Evolutionary conservation across 164 flowering plant genomes (phyloP), one percentile per base, ranked within the genome.

Genomic region (Stephania cephalantha): DNA sequence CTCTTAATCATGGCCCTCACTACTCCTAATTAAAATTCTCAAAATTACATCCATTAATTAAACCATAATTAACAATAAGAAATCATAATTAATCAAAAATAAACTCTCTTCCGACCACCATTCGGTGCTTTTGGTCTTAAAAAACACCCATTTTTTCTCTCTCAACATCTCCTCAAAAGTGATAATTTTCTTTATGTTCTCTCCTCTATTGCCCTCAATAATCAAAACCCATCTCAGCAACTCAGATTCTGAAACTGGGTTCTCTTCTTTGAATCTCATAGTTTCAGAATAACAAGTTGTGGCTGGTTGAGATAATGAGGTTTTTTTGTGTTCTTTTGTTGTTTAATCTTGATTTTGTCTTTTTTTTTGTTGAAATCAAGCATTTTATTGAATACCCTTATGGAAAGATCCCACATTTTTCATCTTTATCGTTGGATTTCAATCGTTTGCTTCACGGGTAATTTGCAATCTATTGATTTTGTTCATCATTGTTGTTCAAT

Each of bases 211-310:
- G 7, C 18, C 9, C 66, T 61, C 22, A n/a, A 53, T 53, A 61
- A 61, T 61, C 29, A n/a, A 61, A 35, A 61, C 66, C 66, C 66
- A 61, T n/a, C 66, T 61, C 66, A 61, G 20, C 66, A n/a, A 61
- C 9, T 9, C 66, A 61, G 66, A 61, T 61, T 61, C 66, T 61
- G 66, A 61, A 61, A 61, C 5, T 53, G 13, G 18, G 61, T 10
- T 53, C 61, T 8, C 61, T 0, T 53, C 18, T 53, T 11, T 53
- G 18, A 53, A 53, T 53, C 18, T 53, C 42, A 4, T 35, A 35
- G 42, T 35, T 35, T 35, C 42, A 35, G 61, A 3, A n/a, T 18
- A n/a, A 61, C n/a, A 25, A 25, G 66, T 18, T 61, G 20, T 61
- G 66, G 9, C 18, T 20, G 29, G 5, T 61, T 61, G 66, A 61